These are phyloP conservation scores for Acer negundo DNA, from an alignment of 345 rosid genomes.

Conservation along the genomic window DNA sequence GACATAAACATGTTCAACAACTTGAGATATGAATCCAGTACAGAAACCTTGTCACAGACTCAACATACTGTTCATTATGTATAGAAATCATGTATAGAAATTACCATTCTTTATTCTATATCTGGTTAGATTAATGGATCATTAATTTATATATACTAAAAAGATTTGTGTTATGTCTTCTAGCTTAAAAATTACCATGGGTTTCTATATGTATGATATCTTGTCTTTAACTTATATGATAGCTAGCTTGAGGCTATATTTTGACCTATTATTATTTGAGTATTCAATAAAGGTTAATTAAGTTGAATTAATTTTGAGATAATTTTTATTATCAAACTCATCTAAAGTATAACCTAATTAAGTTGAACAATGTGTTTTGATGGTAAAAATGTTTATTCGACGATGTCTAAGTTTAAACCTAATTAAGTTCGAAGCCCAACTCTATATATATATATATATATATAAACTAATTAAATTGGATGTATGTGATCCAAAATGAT, in stretches of 20 bases:
- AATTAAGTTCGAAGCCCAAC: too few species aligned
- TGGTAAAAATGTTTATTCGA: too few species aligned
- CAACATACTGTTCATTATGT: neutral
- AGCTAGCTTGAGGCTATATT: neutral
- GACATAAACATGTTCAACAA: conserved; percentile 16
- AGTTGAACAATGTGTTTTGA: too few species aligned
- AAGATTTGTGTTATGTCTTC: neutral
- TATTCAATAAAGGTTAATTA: neutral
- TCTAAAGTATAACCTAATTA: too few species aligned
- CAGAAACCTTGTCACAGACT: neutral
- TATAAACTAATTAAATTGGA: too few species aligned
- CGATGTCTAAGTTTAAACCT: too few species aligned
- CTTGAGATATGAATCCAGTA: conserved; percentile 3
- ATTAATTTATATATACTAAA: too few species aligned
- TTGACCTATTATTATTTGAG: too few species aligned
- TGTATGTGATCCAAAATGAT: too few species aligned
- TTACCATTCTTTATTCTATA: neutral
- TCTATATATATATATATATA: too few species aligned
- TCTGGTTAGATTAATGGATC: neutral
- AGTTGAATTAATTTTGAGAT: neutral
- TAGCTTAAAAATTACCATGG: conserved; percentile 1
- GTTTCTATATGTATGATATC: neutral
- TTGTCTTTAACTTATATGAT: neutral
- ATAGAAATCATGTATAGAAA: conserved; percentile 3
- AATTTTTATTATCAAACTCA: too few species aligned